phyloP scores from a whole-genome alignment of 2,329 filamentous ascomycete species.

The Calonectria multiphialidica region DNA sequence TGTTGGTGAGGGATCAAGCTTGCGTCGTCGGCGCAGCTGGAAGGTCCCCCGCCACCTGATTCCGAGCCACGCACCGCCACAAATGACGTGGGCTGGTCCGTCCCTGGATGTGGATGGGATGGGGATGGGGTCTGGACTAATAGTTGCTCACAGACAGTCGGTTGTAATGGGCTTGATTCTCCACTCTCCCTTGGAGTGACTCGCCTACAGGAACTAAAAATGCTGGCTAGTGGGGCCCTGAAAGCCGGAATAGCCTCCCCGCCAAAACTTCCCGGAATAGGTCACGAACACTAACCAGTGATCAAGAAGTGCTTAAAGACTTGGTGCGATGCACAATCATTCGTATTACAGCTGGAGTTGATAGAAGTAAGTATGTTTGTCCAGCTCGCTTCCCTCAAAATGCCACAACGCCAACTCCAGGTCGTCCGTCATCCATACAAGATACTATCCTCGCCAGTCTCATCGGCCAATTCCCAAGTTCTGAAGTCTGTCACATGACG shows the following conservation, averaged over 20 bases:
- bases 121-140: no score
- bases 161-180: no score
- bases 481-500: slow-evolving; percentile 65
- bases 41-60: slow-evolving; percentile 35
- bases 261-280: no score
- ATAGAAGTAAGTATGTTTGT: slow-evolving; percentile 23
- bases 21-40: slow-evolving; percentile 24
- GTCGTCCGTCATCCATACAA: slow-evolving; percentile 35
- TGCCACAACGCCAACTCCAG: slow-evolving; percentile 46
- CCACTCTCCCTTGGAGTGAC: no score
- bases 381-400: slow-evolving; percentile 42
- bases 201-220: no score
- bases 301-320: neutral
- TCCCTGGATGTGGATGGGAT: neutral
- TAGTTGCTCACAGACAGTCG: no score
- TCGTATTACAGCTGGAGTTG: slow-evolving; percentile 20
- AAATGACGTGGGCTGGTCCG: slow-evolving; percentile 40
- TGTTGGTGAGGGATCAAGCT: slow-evolving; percentile 19
- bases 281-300: neutral
- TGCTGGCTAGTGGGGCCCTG: no score
- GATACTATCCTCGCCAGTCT: slow-evolving; percentile 27
- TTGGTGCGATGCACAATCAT: neutral
- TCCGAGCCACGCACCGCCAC: slow-evolving; percentile 38
- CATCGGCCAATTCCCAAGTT: slow-evolving; percentile 50
- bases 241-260: no score